Evolutionary conservation across 2,329 filamentous ascomycete species (phyloP).

Genomic region (Beauveria sp.): DNA sequence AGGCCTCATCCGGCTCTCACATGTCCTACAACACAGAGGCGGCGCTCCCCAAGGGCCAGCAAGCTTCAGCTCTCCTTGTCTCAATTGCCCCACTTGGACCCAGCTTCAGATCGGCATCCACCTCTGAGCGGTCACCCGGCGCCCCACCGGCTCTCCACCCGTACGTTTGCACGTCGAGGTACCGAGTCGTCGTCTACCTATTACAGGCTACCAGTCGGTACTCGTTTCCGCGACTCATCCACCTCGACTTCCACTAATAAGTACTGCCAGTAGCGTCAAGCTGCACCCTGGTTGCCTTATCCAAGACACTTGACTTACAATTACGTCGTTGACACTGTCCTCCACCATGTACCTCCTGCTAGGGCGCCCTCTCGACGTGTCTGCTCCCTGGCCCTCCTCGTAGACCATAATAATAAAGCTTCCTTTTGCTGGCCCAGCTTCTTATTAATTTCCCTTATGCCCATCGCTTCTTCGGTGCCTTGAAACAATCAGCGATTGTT

Average conservation of each 20-base stretch:
- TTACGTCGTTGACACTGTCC: constrained; percentile 11
- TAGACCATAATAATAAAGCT: not conserved
- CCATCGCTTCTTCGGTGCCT: not conserved
- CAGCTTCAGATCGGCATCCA: constrained; percentile 9
- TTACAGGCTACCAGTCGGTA: not conserved
- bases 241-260: not conserved
- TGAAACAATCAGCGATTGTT: constrained; percentile 2
- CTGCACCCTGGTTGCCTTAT: not conserved
- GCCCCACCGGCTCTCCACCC: not conserved
- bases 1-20: not conserved
- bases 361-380: not conserved
- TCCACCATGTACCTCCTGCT: not conserved
- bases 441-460: constrained; percentile 4
- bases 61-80: constrained; percentile 7
- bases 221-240: not conserved
- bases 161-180: too few species aligned
- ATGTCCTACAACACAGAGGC: not conserved
- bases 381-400: not conserved
- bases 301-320: constrained; percentile 10
- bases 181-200: not conserved
- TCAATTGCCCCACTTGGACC: not conserved
- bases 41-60: not conserved
- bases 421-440: not conserved
- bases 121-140: not conserved
- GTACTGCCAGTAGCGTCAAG: not conserved